Conservation (phyloP, 768 basidiomycete genomes). For the Suillus variegatus region DNA sequence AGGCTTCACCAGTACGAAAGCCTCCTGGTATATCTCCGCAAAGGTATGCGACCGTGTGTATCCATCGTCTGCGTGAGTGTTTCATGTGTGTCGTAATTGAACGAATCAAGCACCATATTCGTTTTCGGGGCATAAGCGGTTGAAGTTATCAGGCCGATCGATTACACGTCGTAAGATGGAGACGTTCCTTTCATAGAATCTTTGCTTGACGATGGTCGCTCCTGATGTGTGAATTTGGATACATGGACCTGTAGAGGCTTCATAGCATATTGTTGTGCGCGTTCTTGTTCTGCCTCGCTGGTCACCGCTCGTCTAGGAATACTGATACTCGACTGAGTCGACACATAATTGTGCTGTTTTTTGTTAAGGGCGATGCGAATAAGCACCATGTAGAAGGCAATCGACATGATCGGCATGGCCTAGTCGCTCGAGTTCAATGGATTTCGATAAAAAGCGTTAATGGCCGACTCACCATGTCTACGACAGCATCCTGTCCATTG, state of each 20-base stretch:
- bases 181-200: not conserved
- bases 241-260: conserved; percentile 3
- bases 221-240: not conserved
- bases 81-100: not conserved
- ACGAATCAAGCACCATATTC: not conserved
- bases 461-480: conserved; percentile 18
- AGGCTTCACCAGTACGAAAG: too few species aligned
- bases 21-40: too few species aligned
- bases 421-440: not conserved
- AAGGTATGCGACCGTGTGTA: too few species aligned
- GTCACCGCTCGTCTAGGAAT: not conserved
- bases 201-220: not conserved
- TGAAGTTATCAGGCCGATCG: not conserved
- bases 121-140: not conserved
- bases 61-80: too few species aligned
- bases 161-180: not conserved
- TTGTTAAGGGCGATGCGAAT: conserved; percentile 6
- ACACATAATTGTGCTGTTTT: not conserved
- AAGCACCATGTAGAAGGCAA: conserved; percentile 14
- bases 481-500: conserved; percentile 8
- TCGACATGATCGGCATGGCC: conserved; percentile 11
- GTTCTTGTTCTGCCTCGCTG: not conserved
- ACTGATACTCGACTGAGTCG: not conserved
- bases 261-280: not conserved
- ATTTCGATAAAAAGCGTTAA: not conserved